Evolutionary conservation across 257 asterid genomes (phyloP).

Genomic region (Cordia subcordata): DNA sequence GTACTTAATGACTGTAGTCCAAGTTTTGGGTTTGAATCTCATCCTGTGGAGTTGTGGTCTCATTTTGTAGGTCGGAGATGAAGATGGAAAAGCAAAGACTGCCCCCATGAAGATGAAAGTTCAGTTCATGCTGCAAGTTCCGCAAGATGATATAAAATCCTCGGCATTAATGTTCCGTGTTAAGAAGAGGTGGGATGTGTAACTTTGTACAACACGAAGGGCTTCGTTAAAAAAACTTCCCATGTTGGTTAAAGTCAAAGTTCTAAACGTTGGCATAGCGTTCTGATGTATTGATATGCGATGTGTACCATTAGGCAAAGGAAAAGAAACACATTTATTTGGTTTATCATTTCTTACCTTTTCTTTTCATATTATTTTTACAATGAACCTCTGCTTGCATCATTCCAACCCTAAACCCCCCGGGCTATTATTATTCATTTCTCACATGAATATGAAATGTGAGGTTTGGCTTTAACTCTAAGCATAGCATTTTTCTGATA

Average conservation of each 20-base stretch:
- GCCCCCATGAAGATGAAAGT: constrained; percentile 94
- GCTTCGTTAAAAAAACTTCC: neutral
- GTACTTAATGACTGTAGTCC: no score
- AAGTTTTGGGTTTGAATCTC: neutral
- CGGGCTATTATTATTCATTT: no score
- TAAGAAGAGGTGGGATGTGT: constrained; percentile 94
- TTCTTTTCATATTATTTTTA: no score
- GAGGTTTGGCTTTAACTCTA: no score
- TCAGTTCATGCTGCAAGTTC: constrained; percentile 94
- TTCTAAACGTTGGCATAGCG: neutral
- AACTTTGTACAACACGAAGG: constrained; percentile 3
- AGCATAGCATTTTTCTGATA: no score
- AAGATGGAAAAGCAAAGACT: constrained; percentile 67
- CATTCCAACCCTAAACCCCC: no score
- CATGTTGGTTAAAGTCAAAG: neutral
- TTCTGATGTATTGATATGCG: neutral
- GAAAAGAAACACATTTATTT: no score
- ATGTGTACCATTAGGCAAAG: no score
- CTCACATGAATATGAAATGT: no score
- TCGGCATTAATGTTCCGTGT: constrained; percentile 81
- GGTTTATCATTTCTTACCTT: neutral
- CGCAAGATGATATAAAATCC: constrained; percentile 70
- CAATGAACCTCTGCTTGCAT: neutral
- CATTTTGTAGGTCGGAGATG: constrained; percentile 68
- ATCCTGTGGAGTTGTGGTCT: neutral